A percentile compares a stretch with the other conserved stretches of the same genome.
phyloP scores from a whole-genome alignment of 257 asterid genomes.

The Agastache rugosa region DNA sequence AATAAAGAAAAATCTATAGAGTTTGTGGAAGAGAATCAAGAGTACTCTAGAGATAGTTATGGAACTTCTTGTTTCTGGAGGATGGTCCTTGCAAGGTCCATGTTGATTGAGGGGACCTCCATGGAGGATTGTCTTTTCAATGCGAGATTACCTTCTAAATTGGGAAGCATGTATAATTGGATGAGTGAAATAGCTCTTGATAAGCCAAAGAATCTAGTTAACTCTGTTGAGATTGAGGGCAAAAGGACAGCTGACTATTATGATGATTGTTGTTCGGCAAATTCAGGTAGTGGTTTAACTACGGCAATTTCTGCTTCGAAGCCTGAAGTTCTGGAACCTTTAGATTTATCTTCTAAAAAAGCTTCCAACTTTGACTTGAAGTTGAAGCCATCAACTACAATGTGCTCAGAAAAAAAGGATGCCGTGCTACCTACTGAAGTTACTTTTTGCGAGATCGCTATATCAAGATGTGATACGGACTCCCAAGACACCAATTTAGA shows the following conservation, averaged over 20 bases:
- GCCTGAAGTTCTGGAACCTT: constrained; percentile 35
- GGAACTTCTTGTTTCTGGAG: constrained; percentile 48
- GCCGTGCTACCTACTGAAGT: constrained; percentile 37
- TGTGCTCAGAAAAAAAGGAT: constrained; percentile 38
- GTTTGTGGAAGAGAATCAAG: constrained; percentile 36
- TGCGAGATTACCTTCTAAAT: constrained; percentile 39
- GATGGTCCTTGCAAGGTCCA: constrained; percentile 42
- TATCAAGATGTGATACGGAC: constrained; percentile 37
- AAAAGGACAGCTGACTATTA: constrained; percentile 32
- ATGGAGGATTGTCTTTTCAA: constrained; percentile 32
- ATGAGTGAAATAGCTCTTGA: constrained; percentile 48
- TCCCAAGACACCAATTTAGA: constrained; percentile 35
- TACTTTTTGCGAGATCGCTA: constrained; percentile 33
- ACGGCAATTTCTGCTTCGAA: constrained; percentile 36
- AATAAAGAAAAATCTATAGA: constrained; percentile 41
- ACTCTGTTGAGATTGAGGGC: constrained; percentile 37
- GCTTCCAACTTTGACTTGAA: constrained; percentile 37
- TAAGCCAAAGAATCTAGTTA: constrained; percentile 39
- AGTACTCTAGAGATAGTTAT: constrained; percentile 42
- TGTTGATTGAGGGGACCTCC: constrained; percentile 34
- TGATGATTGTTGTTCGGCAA: constrained; percentile 2
- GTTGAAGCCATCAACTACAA: constrained; percentile 34
- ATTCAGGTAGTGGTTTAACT: constrained; percentile 33
- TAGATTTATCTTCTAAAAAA: constrained; percentile 33
- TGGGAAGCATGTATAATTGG: constrained; percentile 56